phyloP scores from a whole-genome alignment of 1,139 yeast genomes.

The Blastobotrys malaysiensis region DNA sequence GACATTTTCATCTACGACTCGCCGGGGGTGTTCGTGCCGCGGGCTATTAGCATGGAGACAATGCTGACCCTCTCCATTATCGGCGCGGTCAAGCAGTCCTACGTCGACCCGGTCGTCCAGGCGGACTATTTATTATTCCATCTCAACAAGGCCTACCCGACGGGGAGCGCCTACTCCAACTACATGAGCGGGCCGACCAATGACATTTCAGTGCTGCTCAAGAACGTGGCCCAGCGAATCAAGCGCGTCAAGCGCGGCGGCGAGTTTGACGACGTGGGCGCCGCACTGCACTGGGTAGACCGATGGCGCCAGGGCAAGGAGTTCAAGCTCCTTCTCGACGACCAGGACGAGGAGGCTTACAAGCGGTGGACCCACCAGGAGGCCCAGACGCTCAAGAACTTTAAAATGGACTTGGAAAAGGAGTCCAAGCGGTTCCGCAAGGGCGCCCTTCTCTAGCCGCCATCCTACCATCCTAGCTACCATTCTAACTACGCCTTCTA shows the following conservation, averaged over 20 bases:
- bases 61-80: constrained; percentile 73
- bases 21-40: constrained; percentile 75
- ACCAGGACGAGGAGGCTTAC: constrained; percentile 24
- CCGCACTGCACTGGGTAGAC: constrained; percentile 65
- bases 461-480: neutral
- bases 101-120: constrained; percentile 76
- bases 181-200: constrained; percentile 64
- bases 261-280: constrained; percentile 49
- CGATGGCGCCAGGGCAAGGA: constrained; percentile 59
- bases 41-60: constrained; percentile 57
- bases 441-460: neutral
- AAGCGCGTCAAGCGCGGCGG: constrained; percentile 31
- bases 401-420: constrained; percentile 23
- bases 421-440: constrained; percentile 15
- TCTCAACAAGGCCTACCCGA: constrained; percentile 45
- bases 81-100: constrained; percentile 68
- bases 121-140: constrained; percentile 80
- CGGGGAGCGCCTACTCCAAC: constrained; percentile 35
- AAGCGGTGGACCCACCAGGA: constrained; percentile 20
- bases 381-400: constrained; percentile 20
- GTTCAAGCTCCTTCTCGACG: constrained; percentile 36
- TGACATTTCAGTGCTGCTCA: constrained; percentile 56
- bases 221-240: constrained; percentile 42
- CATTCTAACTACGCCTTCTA: neutral
- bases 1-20: constrained; percentile 77